Percentiles rank a stretch among this genome's conserved stretches.
phyloP scores from a whole-genome alignment of 1,284 basidiomycete species.

The Xerocomus cyaneibrunnescens region DNA sequence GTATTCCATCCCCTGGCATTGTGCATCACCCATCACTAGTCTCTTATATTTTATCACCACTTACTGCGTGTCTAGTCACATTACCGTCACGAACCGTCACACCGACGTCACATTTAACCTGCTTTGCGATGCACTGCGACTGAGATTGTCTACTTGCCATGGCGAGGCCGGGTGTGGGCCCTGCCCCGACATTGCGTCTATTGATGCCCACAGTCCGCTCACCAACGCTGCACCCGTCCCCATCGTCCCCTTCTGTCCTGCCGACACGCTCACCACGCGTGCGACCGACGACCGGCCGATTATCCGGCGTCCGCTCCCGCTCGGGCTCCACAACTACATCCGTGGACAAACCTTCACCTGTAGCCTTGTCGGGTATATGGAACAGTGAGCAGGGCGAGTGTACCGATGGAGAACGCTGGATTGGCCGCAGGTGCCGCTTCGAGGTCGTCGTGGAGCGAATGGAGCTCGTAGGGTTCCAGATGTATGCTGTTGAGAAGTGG shows the following conservation, averaged over 20 bases:
- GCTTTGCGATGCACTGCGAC: background rate
- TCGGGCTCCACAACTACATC: constrained; percentile 32
- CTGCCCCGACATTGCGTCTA: constrained; percentile 17
- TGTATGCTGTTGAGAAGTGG: constrained; percentile 86
- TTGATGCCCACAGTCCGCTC: constrained; percentile 35
- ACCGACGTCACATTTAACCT: constrained; percentile 14
- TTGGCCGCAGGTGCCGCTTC: constrained; percentile 40
- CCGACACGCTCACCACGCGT: constrained; percentile 29
- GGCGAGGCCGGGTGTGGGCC: constrained; percentile 14
- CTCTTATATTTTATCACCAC: background rate
- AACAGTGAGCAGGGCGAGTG: constrained; percentile 15
- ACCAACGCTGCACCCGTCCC: constrained; percentile 7
- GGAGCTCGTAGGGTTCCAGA: constrained; percentile 61
- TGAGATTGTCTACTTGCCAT: constrained; percentile 12
- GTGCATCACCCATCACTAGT: constrained; percentile 11
- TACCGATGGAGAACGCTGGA: constrained; percentile 38
- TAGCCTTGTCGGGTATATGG: constrained; percentile 4
- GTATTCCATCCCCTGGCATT: constrained; percentile 19
- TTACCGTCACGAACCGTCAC: constrained; percentile 18
- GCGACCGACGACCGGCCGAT: constrained; percentile 22
- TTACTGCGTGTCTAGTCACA: constrained; percentile 12
- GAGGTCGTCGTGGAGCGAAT: constrained; percentile 47
- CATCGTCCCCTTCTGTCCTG: constrained; percentile 7
- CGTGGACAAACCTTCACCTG: constrained; percentile 16
- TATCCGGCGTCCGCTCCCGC: constrained; percentile 34